A percentile compares a stretch with the other conserved stretches of the same genome.
phyloP scores from a whole-genome alignment of 2,329 filamentous ascomycete species.

The Uncinocarpus reesii region DNA sequence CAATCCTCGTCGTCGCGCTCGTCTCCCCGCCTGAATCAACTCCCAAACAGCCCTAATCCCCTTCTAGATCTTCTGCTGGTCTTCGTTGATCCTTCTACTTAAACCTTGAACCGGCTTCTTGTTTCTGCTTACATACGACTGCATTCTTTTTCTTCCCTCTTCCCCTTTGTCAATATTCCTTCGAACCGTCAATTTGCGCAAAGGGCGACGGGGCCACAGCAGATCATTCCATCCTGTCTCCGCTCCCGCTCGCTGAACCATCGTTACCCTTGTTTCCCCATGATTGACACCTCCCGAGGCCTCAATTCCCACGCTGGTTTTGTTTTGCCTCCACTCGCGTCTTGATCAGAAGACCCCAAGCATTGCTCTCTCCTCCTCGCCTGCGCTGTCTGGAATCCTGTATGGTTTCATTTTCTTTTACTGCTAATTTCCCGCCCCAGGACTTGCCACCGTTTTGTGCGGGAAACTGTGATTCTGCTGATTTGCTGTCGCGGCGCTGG shows the following conservation, averaged over 20 bases:
- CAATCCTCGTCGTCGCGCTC: slow-evolving; percentile 5
- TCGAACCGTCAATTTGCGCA: too few relatives aligned
- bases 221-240: background rate
- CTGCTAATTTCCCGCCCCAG: slow-evolving; percentile 10
- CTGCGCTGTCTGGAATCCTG: background rate
- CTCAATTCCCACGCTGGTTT: slow-evolving; percentile 2
- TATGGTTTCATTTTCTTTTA: slow-evolving; percentile 11
- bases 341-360: slow-evolving; percentile 2
- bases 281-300: background rate
- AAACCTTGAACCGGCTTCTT: slow-evolving; percentile 10
- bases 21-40: slow-evolving; percentile 9
- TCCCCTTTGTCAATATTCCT: slow-evolving; percentile 14
- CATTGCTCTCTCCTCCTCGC: too few relatives aligned
- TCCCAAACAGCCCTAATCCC: slow-evolving; percentile 15
- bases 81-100: slow-evolving; percentile 18
- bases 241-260: slow-evolving; percentile 3
- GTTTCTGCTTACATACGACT: slow-evolving; percentile 10
- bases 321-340: slow-evolving; percentile 3
- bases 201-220: too few relatives aligned
- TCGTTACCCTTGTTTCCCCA: slow-evolving; percentile 1
- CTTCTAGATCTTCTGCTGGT: slow-evolving; percentile 17
- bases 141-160: slow-evolving; percentile 13
- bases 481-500: slow-evolving; percentile 2
- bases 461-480: too few relatives aligned
- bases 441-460: slow-evolving; percentile 8